Conservation (phyloP, 345 rosid species). For the Dipteronia dyeriana region DNA sequence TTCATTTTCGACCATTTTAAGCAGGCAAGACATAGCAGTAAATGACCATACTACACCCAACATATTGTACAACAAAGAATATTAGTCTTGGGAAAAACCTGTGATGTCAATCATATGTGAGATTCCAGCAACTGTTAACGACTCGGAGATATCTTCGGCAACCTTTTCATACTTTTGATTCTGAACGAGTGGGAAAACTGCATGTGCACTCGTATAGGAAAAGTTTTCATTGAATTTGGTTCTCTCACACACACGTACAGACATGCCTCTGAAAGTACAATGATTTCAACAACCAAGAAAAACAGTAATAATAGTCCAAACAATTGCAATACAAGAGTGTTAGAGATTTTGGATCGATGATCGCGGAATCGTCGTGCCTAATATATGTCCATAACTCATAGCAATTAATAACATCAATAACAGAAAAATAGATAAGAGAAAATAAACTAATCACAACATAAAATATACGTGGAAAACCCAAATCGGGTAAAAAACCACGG, state of each 20-base stretch:
- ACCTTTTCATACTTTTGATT: conserved; percentile 79
- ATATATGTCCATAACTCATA: too few species aligned
- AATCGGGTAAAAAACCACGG: too few species aligned
- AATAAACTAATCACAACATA: too few species aligned
- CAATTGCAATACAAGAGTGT: background rate
- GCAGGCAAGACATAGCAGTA: too few species aligned
- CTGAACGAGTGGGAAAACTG: conserved; percentile 90
- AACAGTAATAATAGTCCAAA: background rate
- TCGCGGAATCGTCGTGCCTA: too few species aligned
- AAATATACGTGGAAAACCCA: too few species aligned
- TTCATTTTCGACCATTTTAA: too few species aligned
- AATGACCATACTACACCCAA: too few species aligned
- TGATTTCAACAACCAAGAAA: background rate
- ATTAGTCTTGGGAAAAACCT: conserved; percentile 39
- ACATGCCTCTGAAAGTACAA: background rate
- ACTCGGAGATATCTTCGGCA: conserved; percentile 66
- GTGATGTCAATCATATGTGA: conserved; percentile 90
- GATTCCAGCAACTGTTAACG: conserved; percentile 75
- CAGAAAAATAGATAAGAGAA: too few species aligned
- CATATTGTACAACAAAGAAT: background rate
- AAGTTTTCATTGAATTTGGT: background rate
- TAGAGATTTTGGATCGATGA: too few species aligned
- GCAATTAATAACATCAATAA: too few species aligned
- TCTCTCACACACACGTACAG: background rate
- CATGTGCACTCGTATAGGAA: too few species aligned